Conservation (phyloP, 306 rosid genomes). For the Prinsepia uniflora region DNA sequence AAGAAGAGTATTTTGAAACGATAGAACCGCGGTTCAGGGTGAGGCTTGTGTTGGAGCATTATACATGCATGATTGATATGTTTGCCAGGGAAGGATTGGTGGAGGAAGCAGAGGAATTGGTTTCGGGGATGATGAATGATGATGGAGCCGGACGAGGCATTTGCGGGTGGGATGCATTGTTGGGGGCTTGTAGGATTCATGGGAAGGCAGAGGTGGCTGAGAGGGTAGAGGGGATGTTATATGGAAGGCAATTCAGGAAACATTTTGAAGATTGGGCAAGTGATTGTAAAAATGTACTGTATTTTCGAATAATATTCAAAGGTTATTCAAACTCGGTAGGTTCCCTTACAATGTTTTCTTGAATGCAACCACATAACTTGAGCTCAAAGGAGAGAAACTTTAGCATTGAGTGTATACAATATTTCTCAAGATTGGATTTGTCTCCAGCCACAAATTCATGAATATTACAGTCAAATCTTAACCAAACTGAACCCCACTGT, state of each 20-base stretch:
- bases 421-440: slow-evolving; percentile 50
- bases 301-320: background rate
- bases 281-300: background rate
- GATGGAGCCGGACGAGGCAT: slow-evolving; percentile 49
- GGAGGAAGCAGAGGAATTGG: slow-evolving; percentile 63
- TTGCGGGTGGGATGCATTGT: slow-evolving; percentile 51
- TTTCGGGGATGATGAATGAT: slow-evolving; percentile 54
- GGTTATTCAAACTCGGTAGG: slow-evolving; percentile 33
- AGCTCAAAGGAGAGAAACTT: slow-evolving; percentile 61
- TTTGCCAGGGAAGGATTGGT: slow-evolving; percentile 60
- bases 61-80: slow-evolving; percentile 80
- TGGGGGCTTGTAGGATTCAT: slow-evolving; percentile 59
- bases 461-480: slow-evolving; percentile 62
- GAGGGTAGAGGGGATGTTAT: slow-evolving; percentile 40
- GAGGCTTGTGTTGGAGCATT: slow-evolving; percentile 49
- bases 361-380: slow-evolving; percentile 56
- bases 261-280: background rate
- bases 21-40: slow-evolving; percentile 46
- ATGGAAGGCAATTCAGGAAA: slow-evolving; percentile 17
- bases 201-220: slow-evolving; percentile 61
- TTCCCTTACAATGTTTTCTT: slow-evolving; percentile 34
- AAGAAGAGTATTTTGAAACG: slow-evolving; percentile 54
- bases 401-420: slow-evolving; percentile 34
- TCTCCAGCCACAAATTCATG: slow-evolving; percentile 77
- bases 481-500: slow-evolving; percentile 67